Evolutionary conservation across 192 early-diverging fungal species (phyloP).

Genomic region (Obelidium mucronatum): DNA sequence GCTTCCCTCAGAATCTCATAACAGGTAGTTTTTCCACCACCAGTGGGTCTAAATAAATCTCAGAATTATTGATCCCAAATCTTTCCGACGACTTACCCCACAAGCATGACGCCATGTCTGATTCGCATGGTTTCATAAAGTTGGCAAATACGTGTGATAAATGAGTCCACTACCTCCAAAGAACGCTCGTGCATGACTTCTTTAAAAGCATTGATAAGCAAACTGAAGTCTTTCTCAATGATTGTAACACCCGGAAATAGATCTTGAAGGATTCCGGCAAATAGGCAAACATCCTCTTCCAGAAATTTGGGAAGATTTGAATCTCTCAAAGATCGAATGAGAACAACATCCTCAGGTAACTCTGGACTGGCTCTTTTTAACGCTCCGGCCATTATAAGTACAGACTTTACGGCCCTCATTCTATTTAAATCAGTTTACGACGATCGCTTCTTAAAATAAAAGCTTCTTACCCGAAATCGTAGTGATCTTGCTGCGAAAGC

Average conservation of each 20-base stretch:
- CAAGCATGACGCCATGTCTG: conserved; percentile 69
- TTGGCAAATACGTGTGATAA: conserved; percentile 63
- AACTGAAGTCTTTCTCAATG: conserved; percentile 59
- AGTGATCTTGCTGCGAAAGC: conserved; percentile 71
- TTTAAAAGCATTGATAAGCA: conserved; percentile 54
- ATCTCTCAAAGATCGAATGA: conserved; percentile 65
- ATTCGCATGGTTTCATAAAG: conserved; percentile 66
- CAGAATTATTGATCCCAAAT: not conserved
- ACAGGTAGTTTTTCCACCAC: conserved; percentile 68
- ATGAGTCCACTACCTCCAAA: conserved; percentile 56
- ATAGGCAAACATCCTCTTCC: conserved; percentile 64
- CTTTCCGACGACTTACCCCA: conserved; percentile 44
- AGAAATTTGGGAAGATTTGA: conserved; percentile 69
- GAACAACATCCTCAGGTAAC: conserved; percentile 60
- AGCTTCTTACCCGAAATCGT: conserved; percentile 56
- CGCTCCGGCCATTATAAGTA: conserved; percentile 68
- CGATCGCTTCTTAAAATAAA: not conserved
- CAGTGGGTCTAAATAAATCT: conserved; percentile 47
- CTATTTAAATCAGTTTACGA: conserved; percentile 1
- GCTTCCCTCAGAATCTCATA: conserved; percentile 63
- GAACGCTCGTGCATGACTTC: conserved; percentile 54
- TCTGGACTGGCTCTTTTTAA: conserved; percentile 62
- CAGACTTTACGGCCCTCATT: conserved; percentile 73
- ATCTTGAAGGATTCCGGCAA: conserved; percentile 63
- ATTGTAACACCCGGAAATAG: conserved; percentile 62